Evolutionary conservation across 164 flowering plant species (phyloP), one percentile per base, ranked within the genome.

Genomic region (Chimonanthus praecox): DNA sequence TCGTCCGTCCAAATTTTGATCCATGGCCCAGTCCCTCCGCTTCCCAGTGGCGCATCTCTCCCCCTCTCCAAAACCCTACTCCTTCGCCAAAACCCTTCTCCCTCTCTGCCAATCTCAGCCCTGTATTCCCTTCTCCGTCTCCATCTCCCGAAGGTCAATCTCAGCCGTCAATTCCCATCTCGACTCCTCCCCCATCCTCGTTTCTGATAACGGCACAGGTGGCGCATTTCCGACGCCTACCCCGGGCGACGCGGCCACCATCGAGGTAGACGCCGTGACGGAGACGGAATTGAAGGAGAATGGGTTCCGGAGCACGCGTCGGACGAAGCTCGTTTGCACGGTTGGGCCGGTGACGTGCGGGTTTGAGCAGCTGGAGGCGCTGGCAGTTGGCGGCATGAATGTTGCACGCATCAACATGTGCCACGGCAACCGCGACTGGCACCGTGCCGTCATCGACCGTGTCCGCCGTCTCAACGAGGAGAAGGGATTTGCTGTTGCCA

Each of bases 351-450:
- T 85, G 9, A 87, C 94, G 5, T 87, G 94, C 74, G 92, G 90
- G 78, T 85, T 87, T 71, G 91, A 88, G 80, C 88, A 90, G 85
- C 84, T 92, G 76, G 97, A 92, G 84, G 94, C 94, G 64, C 80
- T 94, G 63, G 98, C 97, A 0, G 95, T 87, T 2, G 97, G 97
- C 0, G 98, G 98, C 3, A 94, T 94, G 98, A 94, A 94, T 69
- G 94, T 94, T 43, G 98, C 98, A 0, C 75, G 98, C 77, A 85
- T 94, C 68, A 90, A 92, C 73, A 92, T 90, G 97, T 94, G 98
- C 75, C 98, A 94, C 62, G 97, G 98, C 4, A 87, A 92, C 2
- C 79, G 92, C 5, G 97, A 94, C 72, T 94, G 98, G 98, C 98
- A 94, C 76, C 78, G 80, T 6, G 20, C 63, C 0, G 97, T 94